Conservation (phyloP, 1,284 basidiomycete genomes). For the Inonotus hispidus region DNA sequence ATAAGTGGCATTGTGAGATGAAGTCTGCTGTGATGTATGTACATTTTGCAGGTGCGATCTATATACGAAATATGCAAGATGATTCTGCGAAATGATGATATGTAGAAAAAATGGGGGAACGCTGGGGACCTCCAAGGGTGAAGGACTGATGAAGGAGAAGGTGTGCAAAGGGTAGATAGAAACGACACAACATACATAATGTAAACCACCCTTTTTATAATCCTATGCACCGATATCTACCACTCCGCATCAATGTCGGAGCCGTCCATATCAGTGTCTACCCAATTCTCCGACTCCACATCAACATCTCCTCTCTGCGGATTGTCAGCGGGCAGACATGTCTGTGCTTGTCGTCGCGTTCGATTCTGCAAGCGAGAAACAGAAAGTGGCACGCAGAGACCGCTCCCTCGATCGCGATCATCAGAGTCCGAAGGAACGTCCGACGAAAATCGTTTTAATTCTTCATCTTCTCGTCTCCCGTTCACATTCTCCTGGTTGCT, state of each 20-base stretch:
- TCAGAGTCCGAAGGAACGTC: background rate
- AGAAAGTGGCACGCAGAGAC: slow-evolving; percentile 2
- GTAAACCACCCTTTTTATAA: background rate
- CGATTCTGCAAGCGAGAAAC: slow-evolving; percentile 15
- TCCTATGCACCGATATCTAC: background rate
- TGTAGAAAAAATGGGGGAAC: background rate
- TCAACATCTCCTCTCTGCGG: slow-evolving; percentile 9
- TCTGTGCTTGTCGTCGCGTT: slow-evolving; percentile 1
- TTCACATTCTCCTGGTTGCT: background rate
- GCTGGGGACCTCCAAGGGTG: background rate
- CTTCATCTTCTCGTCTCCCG: background rate
- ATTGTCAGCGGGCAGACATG: background rate
- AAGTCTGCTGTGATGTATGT: background rate
- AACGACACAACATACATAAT: background rate
- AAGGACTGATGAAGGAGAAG: background rate
- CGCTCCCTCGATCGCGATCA: too few species aligned
- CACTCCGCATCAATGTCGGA: slow-evolving; percentile 13
- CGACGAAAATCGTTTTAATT: background rate
- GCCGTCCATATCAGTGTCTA: slow-evolving; percentile 22
- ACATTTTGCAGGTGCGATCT: background rate
- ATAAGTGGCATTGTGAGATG: background rate
- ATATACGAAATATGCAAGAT: background rate
- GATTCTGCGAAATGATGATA: background rate
- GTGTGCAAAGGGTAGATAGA: background rate
- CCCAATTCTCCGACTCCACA: slow-evolving; percentile 21